Conservation (phyloP, 495 filamentous ascomycete genomes). For the Annulohypoxylon nitens region DNA sequence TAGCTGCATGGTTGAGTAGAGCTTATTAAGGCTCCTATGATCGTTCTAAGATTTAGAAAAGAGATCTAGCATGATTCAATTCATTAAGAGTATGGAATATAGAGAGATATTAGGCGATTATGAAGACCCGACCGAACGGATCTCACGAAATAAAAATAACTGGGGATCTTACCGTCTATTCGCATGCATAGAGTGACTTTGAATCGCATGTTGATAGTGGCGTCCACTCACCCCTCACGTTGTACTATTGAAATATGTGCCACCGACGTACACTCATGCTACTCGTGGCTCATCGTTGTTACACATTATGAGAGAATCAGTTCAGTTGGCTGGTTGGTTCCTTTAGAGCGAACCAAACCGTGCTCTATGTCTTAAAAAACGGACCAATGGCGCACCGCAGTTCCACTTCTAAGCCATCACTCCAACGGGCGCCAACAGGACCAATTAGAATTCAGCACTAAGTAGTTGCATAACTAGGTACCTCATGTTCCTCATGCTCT, state of each 20-base stretch:
- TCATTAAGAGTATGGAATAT: neutral
- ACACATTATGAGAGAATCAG: constrained; percentile 8
- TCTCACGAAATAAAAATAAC: constrained; percentile 32
- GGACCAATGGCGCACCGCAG: constrained; percentile 34
- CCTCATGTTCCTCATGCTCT: constrained; percentile 28
- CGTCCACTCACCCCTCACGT: constrained; percentile 9
- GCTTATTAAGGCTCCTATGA: neutral
- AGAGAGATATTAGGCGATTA: constrained; percentile 20
- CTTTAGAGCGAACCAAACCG: constrained; percentile 5
- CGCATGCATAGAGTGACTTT: constrained; percentile 11
- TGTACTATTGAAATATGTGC: constrained; percentile 11
- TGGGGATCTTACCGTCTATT: constrained; percentile 19
- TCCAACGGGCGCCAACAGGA: constrained; percentile 57
- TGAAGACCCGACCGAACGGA: constrained; percentile 38
- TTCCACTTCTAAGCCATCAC: constrained; percentile 51
- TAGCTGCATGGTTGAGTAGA: neutral
- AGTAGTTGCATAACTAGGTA: constrained; percentile 19
- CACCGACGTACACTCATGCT: constrained; percentile 13
- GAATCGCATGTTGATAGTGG: constrained; percentile 22
- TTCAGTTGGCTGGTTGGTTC: constrained; percentile 13
- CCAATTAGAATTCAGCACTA: constrained; percentile 53
- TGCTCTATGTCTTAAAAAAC: constrained; percentile 24
- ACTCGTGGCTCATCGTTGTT: constrained; percentile 24
- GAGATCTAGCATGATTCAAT: neutral
- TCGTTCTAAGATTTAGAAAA: constrained; percentile 2